phyloP scores from a whole-genome alignment of 1,139 yeast species.

The Cylindricascospora bacillispora region DNA sequence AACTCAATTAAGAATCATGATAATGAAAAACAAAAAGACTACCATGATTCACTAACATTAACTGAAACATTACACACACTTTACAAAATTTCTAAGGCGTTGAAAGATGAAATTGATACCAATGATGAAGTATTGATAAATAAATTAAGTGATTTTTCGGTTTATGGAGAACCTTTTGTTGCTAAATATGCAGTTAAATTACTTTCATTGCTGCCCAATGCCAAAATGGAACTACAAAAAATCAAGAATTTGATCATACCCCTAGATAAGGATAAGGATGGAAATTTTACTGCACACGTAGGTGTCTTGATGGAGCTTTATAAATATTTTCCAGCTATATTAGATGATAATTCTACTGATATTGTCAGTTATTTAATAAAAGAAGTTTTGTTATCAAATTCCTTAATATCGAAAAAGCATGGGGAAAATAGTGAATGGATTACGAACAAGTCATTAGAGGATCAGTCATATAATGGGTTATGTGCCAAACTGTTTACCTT shows the following conservation, averaged over 20 bases:
- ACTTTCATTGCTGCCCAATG: conserved; percentile 35
- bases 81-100: conserved; percentile 40
- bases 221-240: conserved; percentile 30
- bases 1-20: conserved; percentile 30
- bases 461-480: conserved; percentile 10
- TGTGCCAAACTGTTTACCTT: conserved; percentile 43
- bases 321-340: conserved; percentile 35
- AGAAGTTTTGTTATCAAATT: conserved; percentile 45
- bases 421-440: conserved; percentile 35
- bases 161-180: conserved; percentile 44
- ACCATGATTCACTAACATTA: conserved; percentile 16
- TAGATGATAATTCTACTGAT: conserved; percentile 45
- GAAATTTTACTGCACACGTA: conserved; percentile 41
- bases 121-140: conserved; percentile 29
- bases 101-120: conserved; percentile 19
- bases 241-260: conserved; percentile 40
- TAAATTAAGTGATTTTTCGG: conserved; percentile 34
- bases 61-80: conserved; percentile 42
- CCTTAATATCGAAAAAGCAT: conserved; percentile 10
- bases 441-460: conserved; percentile 33
- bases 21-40: conserved; percentile 8
- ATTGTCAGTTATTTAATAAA: conserved; percentile 50
- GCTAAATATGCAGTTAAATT: conserved; percentile 57
- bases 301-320: conserved; percentile 53
- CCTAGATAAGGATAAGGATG: conserved; percentile 28